phyloP scores from a whole-genome alignment of 257 asterid genomes.

The Euphrasia confusa region DNA sequence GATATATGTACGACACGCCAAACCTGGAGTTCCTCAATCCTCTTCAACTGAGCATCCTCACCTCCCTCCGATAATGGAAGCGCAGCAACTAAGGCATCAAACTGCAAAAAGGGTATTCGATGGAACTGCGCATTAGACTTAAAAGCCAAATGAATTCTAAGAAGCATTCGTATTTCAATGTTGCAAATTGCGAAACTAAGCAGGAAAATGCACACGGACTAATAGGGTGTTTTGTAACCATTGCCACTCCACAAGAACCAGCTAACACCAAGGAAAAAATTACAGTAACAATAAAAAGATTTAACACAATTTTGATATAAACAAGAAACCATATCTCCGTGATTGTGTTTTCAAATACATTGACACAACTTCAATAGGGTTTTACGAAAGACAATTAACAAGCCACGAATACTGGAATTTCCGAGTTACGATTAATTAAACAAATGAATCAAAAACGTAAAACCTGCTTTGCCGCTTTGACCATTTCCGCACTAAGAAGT shows the following conservation, averaged over 20 bases:
- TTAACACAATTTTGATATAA: too few species aligned
- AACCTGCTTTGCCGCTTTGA: slow-evolving; percentile 92
- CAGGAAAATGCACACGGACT: not conserved
- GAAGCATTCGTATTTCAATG: not conserved
- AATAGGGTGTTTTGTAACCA: too few species aligned
- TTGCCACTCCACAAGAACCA: too few species aligned
- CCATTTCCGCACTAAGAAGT: slow-evolving; percentile 66
- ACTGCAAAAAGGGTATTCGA: slow-evolving; percentile 34
- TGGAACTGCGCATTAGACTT: slow-evolving; percentile 4
- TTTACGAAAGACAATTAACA: not conserved
- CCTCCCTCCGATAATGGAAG: slow-evolving; percentile 87
- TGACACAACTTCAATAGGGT: not conserved
- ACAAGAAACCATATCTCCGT: too few species aligned
- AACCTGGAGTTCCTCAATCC: slow-evolving; percentile 36
- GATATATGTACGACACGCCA: slow-evolving; percentile 1
- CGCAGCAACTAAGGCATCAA: slow-evolving; percentile 90
- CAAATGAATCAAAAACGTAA: not conserved
- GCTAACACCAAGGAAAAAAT: too few species aligned
- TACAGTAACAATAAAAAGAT: too few species aligned
- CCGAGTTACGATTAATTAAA: not conserved
- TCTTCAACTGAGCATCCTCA: slow-evolving; percentile 83
- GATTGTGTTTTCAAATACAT: not conserved
- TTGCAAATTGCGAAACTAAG: not conserved
- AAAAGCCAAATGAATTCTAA: slow-evolving; percentile 2
- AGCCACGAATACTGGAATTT: not conserved